Evolutionary conservation across 192 early-diverging fungal species (phyloP), one percentile per base, ranked within the genome.

Genomic region (Podila minutissima): DNA sequence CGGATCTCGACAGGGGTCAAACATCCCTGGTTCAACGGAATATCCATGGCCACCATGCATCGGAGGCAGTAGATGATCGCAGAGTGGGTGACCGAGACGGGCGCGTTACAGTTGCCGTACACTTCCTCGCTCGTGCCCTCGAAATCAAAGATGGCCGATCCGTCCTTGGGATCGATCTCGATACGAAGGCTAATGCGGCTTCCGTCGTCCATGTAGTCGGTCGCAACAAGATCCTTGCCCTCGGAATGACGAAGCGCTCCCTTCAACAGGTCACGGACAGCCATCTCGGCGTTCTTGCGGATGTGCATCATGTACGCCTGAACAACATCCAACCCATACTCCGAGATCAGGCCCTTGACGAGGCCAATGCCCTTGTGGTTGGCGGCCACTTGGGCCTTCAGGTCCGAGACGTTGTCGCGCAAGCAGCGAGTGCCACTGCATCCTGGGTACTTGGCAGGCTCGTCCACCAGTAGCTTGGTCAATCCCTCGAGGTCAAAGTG

Each of bases 21-120:
- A 51, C 96, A 97, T 31, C 97, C 98, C 75, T 97, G 95, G 76
- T 99, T 99, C 73, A 99, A 84, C 2, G 98, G 98, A 60, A 99
- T 96, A 66, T 98, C 95, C 62, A 87, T 88, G 22, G 85, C 89
- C n/a, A 99, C 91, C 83, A 99, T 85, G 82, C 92, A 95, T 8
- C 98, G 92, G 55, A 99, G 86, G 67, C 95, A 98, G 78, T 99
- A 99, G 53, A 99, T 99, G 64, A 97, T 97, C 0, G 98, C 97
- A n/a, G 92, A 94, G 82, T 94, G 92, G 2, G 92, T 93, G 24
- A 97, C 91, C 13, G 90, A 79, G 10, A 55, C n/a, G 20, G 69
- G 69, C 22, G 67, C 64, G 66, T 96, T 96, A 53, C 88, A 93
- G 83, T 97, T 99, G 59, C 90, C 95, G 69, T 97, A 98, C 5